Percentiles rank a stretch among this genome's conserved stretches.
Evolutionary conservation across 2,329 filamentous ascomycete genomes (phyloP).

Genomic region (Pseudocercospora fijiensis): DNA sequence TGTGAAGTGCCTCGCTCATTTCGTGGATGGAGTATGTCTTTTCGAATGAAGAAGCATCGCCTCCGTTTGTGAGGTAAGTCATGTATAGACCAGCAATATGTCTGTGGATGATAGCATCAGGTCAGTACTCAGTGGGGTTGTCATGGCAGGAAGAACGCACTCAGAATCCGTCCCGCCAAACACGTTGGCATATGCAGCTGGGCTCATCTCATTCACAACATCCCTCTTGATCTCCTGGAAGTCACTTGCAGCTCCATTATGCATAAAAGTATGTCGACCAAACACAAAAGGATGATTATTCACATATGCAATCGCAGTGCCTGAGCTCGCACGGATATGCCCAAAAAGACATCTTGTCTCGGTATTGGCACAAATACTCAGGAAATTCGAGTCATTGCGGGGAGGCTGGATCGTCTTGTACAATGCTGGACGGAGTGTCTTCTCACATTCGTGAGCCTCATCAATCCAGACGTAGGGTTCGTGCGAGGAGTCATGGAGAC

Average conservation of each 20-base stretch:
- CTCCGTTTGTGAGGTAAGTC: slow-evolving; percentile 44
- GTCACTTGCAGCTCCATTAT: slow-evolving; percentile 54
- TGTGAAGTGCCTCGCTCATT: slow-evolving; percentile 49
- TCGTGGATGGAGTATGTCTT: slow-evolving; percentile 43
- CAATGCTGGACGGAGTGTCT: slow-evolving; percentile 47
- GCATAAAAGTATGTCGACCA: slow-evolving; percentile 56
- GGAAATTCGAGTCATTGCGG: slow-evolving; percentile 56
- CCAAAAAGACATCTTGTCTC: slow-evolving; percentile 52
- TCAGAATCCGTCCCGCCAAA: slow-evolving; percentile 56
- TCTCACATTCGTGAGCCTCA: slow-evolving; percentile 9
- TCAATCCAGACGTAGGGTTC: slow-evolving; percentile 7
- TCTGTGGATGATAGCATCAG: slow-evolving; percentile 11
- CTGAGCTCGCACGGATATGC: slow-evolving; percentile 54
- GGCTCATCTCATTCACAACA: slow-evolving; percentile 47
- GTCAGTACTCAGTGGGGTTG: not conserved
- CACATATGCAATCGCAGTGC: slow-evolving; percentile 49
- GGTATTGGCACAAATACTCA: slow-evolving; percentile 53
- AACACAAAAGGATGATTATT: slow-evolving; percentile 59
- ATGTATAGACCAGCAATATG: slow-evolving; percentile 52
- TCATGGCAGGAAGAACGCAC: slow-evolving; percentile 29
- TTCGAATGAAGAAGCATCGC: slow-evolving; percentile 34
- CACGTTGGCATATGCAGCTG: slow-evolving; percentile 51
- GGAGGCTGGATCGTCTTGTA: slow-evolving; percentile 56
- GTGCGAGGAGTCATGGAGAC: slow-evolving; percentile 1
- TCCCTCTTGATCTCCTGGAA: slow-evolving; percentile 51